Evolutionary conservation across 371 early-diverging fungal genomes (phyloP).

Genomic region (Mortierella sp.): DNA sequence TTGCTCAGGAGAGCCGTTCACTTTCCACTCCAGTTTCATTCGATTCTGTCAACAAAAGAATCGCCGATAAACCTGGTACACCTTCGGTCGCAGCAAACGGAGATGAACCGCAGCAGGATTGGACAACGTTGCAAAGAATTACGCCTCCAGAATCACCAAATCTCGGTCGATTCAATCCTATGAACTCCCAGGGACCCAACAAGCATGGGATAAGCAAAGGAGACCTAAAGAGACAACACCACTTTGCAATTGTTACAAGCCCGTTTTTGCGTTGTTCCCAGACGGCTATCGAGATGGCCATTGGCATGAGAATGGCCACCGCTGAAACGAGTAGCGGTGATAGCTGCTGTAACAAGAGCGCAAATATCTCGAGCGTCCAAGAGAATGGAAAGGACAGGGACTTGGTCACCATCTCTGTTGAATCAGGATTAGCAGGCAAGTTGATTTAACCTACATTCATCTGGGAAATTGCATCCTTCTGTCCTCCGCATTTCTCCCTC

Average conservation of each 20-base stretch:
- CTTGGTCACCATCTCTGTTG: constrained; percentile 36
- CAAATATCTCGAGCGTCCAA: neutral
- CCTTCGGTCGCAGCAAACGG: neutral
- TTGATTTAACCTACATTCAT: neutral
- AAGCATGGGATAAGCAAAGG: neutral
- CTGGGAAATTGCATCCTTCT: neutral
- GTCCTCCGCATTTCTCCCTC: neutral
- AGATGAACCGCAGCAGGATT: neutral
- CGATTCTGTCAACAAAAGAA: neutral
- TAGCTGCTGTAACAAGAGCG: neutral
- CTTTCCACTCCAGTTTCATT: neutral
- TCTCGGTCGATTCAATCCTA: neutral
- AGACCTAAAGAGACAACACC: constrained; percentile 21
- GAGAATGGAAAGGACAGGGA: constrained; percentile 15
- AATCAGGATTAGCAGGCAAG: constrained; percentile 47
- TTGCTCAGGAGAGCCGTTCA: constrained; percentile 25
- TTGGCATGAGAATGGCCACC: constrained; percentile 28
- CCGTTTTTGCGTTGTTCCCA: constrained; percentile 52
- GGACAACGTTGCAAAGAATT: constrained; percentile 26
- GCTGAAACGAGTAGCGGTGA: neutral
- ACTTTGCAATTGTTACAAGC: constrained; percentile 55
- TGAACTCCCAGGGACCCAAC: neutral
- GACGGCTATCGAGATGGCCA: constrained; percentile 51
- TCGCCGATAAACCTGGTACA: neutral
- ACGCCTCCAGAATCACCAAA: constrained; percentile 49